Evolutionary conservation across 768 basidiomycete genomes (phyloP), one percentile per base, ranked within the genome.

Genomic region (Leccinum longicurvipes): DNA sequence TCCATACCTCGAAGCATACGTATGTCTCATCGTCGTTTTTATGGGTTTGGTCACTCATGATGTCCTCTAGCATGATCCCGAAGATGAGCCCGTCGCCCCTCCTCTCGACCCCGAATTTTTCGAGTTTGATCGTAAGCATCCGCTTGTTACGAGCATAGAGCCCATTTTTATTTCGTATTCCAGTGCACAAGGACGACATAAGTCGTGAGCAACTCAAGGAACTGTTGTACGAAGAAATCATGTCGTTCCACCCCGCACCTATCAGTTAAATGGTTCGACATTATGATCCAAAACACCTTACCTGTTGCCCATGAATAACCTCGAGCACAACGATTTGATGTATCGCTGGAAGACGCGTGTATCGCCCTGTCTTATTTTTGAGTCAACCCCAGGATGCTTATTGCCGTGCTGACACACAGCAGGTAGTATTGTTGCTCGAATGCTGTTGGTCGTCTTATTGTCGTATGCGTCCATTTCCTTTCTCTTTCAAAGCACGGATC

Each of bases 31-130:
- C 34, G 32, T 49, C 32, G 32, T 24, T 44, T 53, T 34, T 34
- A 51, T 17, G 9, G 4, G 7, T 11, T 6, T 23, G 23, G n/a
- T 47, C 41, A 27, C 60, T 63, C 11, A 66, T 45, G 10, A 56
- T 3, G 15, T 50, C 7, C 25, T 47, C 39, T 63, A 90, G 87
- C 94, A 96, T 67, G 94, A 97, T 67, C 93, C 95, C 2, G 93
- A 96, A 49, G 97, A 99, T 66, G 97, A 99, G 73, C 97, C 97
- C 0, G 83, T 87, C 23, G 95, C 95, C 0, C 89, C 93, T 5
- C 95, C 96, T n/a, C 85, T 99, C 47, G 91, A 92, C 61, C 89
- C 93, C 4, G 87, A 89, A 62, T 99, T 98, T 79, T 99, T 99
- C 72, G 93, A 96, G 67, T 98, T 98, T 70, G 97, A 99, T 72